Evolutionary conservation across 306 rosid species (phyloP).

Genomic region (Quercus dentata): DNA sequence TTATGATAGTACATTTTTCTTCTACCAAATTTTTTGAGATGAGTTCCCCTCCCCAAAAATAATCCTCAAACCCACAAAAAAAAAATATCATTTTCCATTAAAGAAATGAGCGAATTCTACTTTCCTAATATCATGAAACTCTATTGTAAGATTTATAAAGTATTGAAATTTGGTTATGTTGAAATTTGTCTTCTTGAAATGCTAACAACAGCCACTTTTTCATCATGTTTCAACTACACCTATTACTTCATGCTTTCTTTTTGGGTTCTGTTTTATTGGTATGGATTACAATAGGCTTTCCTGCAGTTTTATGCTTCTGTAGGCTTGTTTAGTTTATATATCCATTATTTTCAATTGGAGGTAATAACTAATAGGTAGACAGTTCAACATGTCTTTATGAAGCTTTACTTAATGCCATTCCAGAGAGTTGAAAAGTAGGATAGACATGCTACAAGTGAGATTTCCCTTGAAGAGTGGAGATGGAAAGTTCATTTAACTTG

Average conservation of each 20-base stretch:
- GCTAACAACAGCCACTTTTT: not conserved
- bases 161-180: not conserved
- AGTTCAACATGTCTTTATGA: not conserved
- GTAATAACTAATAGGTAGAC: not conserved
- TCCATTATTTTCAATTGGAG: not conserved
- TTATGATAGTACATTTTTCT: not conserved
- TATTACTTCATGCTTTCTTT: not conserved
- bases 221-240: not conserved
- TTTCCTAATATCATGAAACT: not conserved
- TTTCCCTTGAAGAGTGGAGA: not conserved
- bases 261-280: not conserved
- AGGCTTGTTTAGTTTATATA: not conserved
- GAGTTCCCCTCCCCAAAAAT: not conserved
- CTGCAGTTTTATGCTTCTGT: not conserved
- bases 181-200: not conserved
- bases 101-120: not conserved
- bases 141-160: not conserved
- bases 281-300: not conserved
- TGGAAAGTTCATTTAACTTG: not conserved
- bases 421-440: not conserved
- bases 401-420: not conserved
- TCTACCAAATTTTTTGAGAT: not conserved
- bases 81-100: not conserved
- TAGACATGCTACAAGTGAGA: not conserved
- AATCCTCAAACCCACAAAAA: not conserved